phyloP scores from a whole-genome alignment of 768 basidiomycete genomes.

The Tricholoma sp. region DNA sequence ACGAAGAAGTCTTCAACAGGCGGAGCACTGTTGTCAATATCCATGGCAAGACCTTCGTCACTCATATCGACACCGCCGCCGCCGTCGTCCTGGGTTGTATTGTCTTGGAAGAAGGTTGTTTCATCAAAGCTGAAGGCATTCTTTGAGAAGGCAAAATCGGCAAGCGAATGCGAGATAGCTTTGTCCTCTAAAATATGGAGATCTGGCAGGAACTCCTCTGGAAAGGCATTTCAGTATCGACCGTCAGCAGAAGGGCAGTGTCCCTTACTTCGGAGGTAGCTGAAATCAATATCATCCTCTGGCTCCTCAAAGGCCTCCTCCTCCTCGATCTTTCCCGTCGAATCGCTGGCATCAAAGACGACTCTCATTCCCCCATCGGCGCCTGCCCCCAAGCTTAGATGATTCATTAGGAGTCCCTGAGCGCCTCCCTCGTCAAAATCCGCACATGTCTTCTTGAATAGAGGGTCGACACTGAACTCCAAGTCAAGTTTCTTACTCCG shows the following conservation, averaged over 20 bases:
- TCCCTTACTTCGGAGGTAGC: slow-evolving; percentile 51
- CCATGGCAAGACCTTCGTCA: slow-evolving; percentile 33
- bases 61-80: slow-evolving; percentile 30
- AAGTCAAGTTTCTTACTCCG: slow-evolving; percentile 91
- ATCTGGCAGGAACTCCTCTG: slow-evolving; percentile 73
- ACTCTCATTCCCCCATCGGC: slow-evolving; percentile 81
- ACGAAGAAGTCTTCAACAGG: slow-evolving; percentile 64
- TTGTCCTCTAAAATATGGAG: slow-evolving; percentile 56
- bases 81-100: slow-evolving; percentile 39
- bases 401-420: slow-evolving; percentile 94
- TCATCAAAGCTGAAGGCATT: slow-evolving; percentile 61
- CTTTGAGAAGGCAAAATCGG: slow-evolving; percentile 78
- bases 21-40: slow-evolving; percentile 35
- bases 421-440: slow-evolving; percentile 99
- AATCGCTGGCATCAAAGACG: slow-evolving; percentile 95
- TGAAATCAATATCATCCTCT: slow-evolving; percentile 62
- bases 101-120: slow-evolving; percentile 53
- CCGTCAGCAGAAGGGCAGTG: not conserved
- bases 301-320: slow-evolving; percentile 71
- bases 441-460: slow-evolving; percentile 96
- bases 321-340: slow-evolving; percentile 74
- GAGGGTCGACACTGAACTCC: slow-evolving; percentile 93
- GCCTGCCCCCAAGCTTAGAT: slow-evolving; percentile 73
- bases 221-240: slow-evolving; percentile 3
- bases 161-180: slow-evolving; percentile 77